Percentiles rank a stretch among this genome's conserved stretches.
Conservation (phyloP, 805 yeast genomes). For the Yarrowia keelungensis region DNA sequence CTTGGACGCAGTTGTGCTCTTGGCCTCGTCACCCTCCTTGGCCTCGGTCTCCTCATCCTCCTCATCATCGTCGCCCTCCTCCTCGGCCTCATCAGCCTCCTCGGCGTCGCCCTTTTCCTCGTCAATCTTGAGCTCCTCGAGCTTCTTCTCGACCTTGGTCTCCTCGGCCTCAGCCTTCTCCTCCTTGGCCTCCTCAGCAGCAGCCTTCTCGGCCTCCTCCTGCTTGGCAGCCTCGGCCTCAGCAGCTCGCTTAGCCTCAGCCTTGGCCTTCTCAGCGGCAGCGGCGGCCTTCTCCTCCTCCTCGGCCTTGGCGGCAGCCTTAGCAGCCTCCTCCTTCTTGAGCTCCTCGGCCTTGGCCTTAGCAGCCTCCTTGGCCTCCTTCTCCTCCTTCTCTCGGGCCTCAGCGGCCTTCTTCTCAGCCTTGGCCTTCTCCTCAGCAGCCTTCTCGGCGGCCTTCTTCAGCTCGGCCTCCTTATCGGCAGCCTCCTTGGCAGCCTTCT, state of each 20-base stretch:
- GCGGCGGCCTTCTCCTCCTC: conserved; percentile 23
- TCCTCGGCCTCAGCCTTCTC: conserved; percentile 29
- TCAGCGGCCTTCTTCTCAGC: conserved; percentile 19
- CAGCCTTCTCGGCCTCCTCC: conserved; percentile 28
- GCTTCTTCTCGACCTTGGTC: conserved; percentile 18
- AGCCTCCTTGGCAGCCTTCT: conserved; percentile 32
- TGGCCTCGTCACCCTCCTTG: conserved; percentile 17
- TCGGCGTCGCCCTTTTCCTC: conserved; percentile 19
- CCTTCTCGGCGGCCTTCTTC: conserved; percentile 19
- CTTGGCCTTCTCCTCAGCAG: conserved; percentile 27
- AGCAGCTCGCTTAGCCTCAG: conserved; percentile 32
- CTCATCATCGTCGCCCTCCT: conserved; percentile 6
- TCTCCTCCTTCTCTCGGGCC: conserved; percentile 8
- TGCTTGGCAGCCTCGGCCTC: conserved; percentile 21
- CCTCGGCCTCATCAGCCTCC: conserved; percentile 13
- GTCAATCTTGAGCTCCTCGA: conserved; percentile 33
- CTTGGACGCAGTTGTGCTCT: conserved; percentile 27
- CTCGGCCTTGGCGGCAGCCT: conserved; percentile 29
- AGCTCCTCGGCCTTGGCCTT: conserved; percentile 27
- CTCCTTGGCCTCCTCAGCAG: conserved; percentile 19
- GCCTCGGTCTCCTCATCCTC: conserved; percentile 5
- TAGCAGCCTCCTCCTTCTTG: conserved; percentile 14
- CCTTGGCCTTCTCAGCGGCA: conserved; percentile 20
- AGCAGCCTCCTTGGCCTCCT: conserved; percentile 18
- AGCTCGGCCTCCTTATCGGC: conserved; percentile 36